These are phyloP conservation scores for Ceratocystis albifundus DNA, from an alignment of 2,329 filamentous ascomycete genomes.

Conservation along the genomic window DNA sequence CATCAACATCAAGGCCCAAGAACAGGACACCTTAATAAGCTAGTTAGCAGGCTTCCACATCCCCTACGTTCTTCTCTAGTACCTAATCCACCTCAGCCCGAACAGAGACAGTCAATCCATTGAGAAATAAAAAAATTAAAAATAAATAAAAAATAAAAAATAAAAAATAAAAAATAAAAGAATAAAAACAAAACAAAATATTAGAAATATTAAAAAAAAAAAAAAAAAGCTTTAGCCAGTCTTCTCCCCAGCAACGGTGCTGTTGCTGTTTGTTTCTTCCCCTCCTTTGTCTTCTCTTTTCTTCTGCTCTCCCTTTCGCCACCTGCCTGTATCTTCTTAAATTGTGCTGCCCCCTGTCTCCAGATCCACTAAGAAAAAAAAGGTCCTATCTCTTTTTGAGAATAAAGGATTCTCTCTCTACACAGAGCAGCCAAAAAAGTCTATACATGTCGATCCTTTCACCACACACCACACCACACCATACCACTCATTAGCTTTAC, in stretches of 20 bases:
- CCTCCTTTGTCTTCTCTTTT: neutral
- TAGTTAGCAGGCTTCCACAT: too few relatives aligned
- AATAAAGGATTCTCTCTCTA: too few relatives aligned
- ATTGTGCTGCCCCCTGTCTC: neutral
- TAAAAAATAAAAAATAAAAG: neutral
- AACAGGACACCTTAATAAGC: too few relatives aligned
- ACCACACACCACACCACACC: neutral
- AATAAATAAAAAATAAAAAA: neutral
- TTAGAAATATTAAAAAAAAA: too few relatives aligned
- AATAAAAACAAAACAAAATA: neutral
- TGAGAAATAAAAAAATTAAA: neutral
- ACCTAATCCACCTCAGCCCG: too few relatives aligned
- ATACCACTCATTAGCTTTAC: neutral
- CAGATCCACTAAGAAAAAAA: neutral
- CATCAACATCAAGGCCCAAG: too few relatives aligned
- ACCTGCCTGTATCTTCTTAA: neutral
- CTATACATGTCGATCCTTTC: neutral
- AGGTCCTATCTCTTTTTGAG: too few relatives aligned
- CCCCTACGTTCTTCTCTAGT: too few relatives aligned
- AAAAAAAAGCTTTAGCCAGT: slow-evolving; percentile 3
- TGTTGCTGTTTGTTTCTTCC: too few relatives aligned
- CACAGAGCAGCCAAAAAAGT: neutral
- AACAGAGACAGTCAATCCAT: neutral
- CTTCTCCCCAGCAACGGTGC: slow-evolving; percentile 7
- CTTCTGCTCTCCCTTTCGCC: neutral